Base-by-base conservation (phyloP, 2,329 filamentous ascomycete genomes). In the Alternaria triticina region DNA sequence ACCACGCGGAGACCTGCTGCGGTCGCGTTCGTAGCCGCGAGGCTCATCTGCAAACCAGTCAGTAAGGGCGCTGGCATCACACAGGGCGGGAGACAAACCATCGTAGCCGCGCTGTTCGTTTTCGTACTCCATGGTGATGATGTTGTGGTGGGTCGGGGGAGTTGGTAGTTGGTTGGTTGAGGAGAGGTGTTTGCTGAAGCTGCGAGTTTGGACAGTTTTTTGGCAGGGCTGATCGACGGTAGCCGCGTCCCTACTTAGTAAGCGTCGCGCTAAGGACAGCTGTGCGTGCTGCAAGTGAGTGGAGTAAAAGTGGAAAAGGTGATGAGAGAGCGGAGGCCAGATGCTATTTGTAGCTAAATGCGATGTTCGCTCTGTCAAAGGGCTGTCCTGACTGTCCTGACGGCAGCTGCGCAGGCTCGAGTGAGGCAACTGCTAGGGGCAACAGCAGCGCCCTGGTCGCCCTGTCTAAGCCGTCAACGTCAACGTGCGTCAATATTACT, bases 51-150 rank as follows among this genome's bases (percentile, higher is more conserved):
- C 68, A 70, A 62, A 69, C 74, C 61, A 54, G 67, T 74, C 61
- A 74, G 74, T 67, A 65, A 58, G 55, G 56, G 45, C 45, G 43
- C 49, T 33, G 44, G 59, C 54, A 60, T 45, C 27, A 64, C 64
- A 60, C 55, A 40, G 36, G 54, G 57, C 59, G 40, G 51, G 54
- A 68, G 54, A 80, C 83, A 75, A 85, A 91, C 89, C 89, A 67
- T 90, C 88, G 79, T 90, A 91, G 74, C 84, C 84, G 81, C 87
- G 87, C 78, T 86, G 86, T 68, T 90, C 88, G 74, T 86, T 86
- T 77, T 90, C 88, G 83, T 89, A 91, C 72, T 91, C 89, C 83
- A 88, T 86, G 73, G 82, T 83, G 71, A 81, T 79, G 80, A 81
- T 83, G 72, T 57, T 72, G 75, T 65, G 64, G 62, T 68, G 70